Percentiles rank a stretch among this genome's conserved stretches.
Evolutionary conservation across 176 grass and related monocot genomes (phyloP).

Genomic region (Cymbopogon citratus): DNA sequence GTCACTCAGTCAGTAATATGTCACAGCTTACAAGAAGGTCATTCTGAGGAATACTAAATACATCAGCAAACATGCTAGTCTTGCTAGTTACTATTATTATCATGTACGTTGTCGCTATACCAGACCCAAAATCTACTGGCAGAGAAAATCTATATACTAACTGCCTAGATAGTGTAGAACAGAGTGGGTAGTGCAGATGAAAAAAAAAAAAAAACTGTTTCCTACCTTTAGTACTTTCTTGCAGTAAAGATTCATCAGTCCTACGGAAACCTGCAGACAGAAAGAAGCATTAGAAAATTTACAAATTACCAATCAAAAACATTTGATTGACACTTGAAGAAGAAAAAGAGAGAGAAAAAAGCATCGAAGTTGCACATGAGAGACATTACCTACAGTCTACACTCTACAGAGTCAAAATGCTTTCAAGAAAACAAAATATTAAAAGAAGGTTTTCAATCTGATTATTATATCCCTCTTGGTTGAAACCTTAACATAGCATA

Average conservation of each 20-base stretch:
- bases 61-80: neutral
- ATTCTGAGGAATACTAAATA: neutral
- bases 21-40: neutral
- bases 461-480: neutral
- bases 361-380: neutral
- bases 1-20: neutral
- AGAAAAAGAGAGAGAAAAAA: neutral
- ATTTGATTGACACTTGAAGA: neutral
- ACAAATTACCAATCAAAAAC: neutral
- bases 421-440: neutral
- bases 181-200: neutral
- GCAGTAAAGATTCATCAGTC: conserved; percentile 66
- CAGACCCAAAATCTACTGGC: neutral
- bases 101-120: neutral
- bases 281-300: neutral
- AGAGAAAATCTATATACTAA: neutral
- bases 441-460: neutral
- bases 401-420: neutral
- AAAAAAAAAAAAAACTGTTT: conserved; percentile 11
- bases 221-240: conserved; percentile 84
- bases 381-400: too few relatives aligned
- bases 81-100: neutral
- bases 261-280: conserved; percentile 52
- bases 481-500: neutral
- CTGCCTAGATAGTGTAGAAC: neutral